Evolutionary conservation across 2,329 filamentous ascomycete genomes (phyloP).

Genomic region (Botrytis squamosa): DNA sequence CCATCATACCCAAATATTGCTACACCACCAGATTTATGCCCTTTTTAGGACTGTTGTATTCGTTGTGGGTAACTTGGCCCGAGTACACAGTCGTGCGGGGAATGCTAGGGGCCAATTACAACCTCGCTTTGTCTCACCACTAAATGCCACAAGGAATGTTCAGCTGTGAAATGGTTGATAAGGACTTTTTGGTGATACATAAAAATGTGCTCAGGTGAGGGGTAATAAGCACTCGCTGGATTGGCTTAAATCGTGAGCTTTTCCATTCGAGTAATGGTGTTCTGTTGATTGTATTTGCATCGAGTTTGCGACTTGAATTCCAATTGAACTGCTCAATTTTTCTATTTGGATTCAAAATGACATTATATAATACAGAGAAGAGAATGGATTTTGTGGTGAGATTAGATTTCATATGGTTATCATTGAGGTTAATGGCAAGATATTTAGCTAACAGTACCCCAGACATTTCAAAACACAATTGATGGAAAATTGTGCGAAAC

Average conservation of each 20-base stretch:
- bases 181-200: not conserved
- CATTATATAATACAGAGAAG: not conserved
- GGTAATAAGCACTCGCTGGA: not conserved
- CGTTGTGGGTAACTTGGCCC: not conserved
- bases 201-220: not conserved
- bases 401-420: not conserved
- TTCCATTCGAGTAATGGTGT: not conserved
- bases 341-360: not conserved
- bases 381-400: not conserved
- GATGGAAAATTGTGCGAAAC: constrained; percentile 13
- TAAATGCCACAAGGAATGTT: not conserved
- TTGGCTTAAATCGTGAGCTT: not conserved
- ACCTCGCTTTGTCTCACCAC: not conserved
- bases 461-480: constrained; percentile 19
- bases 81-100: not conserved
- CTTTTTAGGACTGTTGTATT: not conserved
- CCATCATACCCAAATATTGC: not conserved
- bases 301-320: not conserved
- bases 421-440: not conserved
- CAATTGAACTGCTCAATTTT: too few species aligned
- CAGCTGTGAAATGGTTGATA: not conserved
- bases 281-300: not conserved
- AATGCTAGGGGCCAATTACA: not conserved
- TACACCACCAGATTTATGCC: not conserved
- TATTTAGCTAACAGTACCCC: not conserved